Conservation (phyloP, 129 eudicot species). For the Ambrosia artemisiifolia region DNA sequence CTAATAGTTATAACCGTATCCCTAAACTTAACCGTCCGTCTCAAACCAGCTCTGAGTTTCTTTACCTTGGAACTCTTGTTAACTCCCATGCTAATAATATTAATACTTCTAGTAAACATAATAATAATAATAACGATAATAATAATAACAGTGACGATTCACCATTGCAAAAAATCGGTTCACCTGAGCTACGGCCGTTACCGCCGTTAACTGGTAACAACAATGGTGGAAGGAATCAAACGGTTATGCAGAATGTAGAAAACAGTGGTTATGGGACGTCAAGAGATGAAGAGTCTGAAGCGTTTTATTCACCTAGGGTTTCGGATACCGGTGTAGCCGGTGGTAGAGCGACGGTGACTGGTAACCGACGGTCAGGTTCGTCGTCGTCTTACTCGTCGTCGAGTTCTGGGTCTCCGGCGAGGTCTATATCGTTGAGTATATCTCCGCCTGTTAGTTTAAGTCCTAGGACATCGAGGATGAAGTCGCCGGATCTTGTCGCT, state of each 20-base stretch:
- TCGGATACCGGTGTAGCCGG: constrained; percentile 44
- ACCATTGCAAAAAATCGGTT: constrained; percentile 40
- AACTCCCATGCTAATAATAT: constrained; percentile 41
- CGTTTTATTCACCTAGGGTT: constrained; percentile 63
- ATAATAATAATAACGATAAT: not conserved
- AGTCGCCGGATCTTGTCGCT: constrained; percentile 64
- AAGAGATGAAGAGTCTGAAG: constrained; percentile 48
- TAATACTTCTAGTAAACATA: not conserved
- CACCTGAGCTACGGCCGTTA: constrained; percentile 89
- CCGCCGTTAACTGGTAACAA: constrained; percentile 53
- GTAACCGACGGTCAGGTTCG: constrained; percentile 40
- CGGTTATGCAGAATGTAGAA: constrained; percentile 1
- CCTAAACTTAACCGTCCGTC: constrained; percentile 59
- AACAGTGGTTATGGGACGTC: constrained; percentile 21
- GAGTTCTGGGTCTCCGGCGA: constrained; percentile 51
- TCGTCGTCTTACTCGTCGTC: constrained; percentile 52
- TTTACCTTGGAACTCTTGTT: constrained; percentile 67
- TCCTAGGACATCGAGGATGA: constrained; percentile 49
- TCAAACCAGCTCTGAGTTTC: constrained; percentile 68
- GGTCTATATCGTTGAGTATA: constrained; percentile 61
- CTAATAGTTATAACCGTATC: constrained; percentile 12
- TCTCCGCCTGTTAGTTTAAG: constrained; percentile 63
- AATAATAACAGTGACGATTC: constrained; percentile 2
- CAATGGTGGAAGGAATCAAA: constrained; percentile 9
- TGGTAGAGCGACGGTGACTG: constrained; percentile 32